phyloP scores from a whole-genome alignment of 345 rosid genomes.

The Isatis tinctoria region DNA sequence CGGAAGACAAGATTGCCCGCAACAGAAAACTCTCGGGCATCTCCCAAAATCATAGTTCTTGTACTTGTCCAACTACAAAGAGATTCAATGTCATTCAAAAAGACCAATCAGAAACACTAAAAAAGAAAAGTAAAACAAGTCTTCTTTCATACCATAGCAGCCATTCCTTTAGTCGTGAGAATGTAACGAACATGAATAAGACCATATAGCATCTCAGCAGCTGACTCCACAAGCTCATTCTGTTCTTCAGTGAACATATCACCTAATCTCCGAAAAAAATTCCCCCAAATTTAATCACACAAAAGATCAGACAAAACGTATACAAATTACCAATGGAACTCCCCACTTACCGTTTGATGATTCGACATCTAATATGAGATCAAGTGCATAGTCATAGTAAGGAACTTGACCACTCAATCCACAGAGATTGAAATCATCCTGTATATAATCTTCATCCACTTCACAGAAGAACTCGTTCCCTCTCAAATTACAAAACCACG shows the following conservation, averaged over 20 bases:
- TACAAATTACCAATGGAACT: neutral
- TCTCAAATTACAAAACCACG: constrained; percentile 95
- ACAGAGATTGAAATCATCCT: constrained; percentile 95
- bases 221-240: constrained; percentile 92
- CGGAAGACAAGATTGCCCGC: constrained; percentile 95
- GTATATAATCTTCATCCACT: constrained; percentile 94
- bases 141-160: constrained; percentile 66
- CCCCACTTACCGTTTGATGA: constrained; percentile 74
- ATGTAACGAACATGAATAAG: constrained; percentile 92
- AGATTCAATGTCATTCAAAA: constrained; percentile 3
- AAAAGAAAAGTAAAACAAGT: neutral
- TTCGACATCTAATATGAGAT: constrained; percentile 84
- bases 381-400: constrained; percentile 79
- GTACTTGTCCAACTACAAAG: constrained; percentile 79
- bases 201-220: constrained; percentile 96
- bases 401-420: constrained; percentile 98
- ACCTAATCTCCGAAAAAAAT: constrained; percentile 33
- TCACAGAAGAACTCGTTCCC: constrained; percentile 98
- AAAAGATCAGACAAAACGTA: neutral
- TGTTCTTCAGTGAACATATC: constrained; percentile 97
- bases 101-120: neutral
- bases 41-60: constrained; percentile 91
- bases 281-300: no score
- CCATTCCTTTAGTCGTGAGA: constrained; percentile 86
- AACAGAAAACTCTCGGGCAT: constrained; percentile 94